phyloP scores from a whole-genome alignment of 2,329 filamentous ascomycete species.

The Penicillium sp. region DNA sequence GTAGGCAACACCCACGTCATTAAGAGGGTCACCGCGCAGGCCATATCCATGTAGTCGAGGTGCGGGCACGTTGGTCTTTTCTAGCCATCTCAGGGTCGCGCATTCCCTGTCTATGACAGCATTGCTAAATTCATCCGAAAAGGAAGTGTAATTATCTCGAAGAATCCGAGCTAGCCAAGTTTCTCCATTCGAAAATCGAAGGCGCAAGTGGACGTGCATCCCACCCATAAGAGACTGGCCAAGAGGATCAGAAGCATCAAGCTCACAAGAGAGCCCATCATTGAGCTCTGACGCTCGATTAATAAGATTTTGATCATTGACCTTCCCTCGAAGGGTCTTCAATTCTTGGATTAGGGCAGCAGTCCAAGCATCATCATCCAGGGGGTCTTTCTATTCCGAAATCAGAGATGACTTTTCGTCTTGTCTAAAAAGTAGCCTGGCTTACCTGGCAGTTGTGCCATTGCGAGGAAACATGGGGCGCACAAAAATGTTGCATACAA shows the following conservation, averaged over 20 bases:
- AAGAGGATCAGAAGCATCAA: slow-evolving; percentile 10
- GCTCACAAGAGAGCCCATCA: slow-evolving; percentile 5
- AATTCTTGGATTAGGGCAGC: slow-evolving; percentile 5
- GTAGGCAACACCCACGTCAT: slow-evolving; percentile 24
- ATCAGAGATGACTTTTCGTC: neutral
- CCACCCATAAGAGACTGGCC: slow-evolving; percentile 7
- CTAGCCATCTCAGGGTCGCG: slow-evolving; percentile 14
- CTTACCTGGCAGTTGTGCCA: slow-evolving; percentile 7
- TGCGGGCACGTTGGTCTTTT: slow-evolving; percentile 24
- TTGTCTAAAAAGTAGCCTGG: neutral
- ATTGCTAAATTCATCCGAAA: slow-evolving; percentile 9
- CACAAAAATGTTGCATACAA: slow-evolving; percentile 9
- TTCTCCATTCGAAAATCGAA: slow-evolving; percentile 7
- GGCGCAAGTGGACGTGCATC: slow-evolving; percentile 11
- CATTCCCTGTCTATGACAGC: slow-evolving; percentile 6
- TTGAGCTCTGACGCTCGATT: slow-evolving; percentile 1
- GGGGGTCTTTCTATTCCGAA: neutral
- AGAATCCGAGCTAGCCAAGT: slow-evolving; percentile 9
- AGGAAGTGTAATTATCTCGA: slow-evolving; percentile 6
- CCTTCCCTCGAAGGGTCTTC: neutral
- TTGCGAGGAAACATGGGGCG: slow-evolving; percentile 6
- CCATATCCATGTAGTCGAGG: slow-evolving; percentile 22
- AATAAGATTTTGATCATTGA: slow-evolving; percentile 7
- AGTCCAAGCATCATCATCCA: slow-evolving; percentile 7
- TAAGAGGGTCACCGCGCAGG: slow-evolving; percentile 18